Percentiles rank a stretch among this genome's conserved stretches.
Conservation (phyloP, 192 early-diverging fungal species). For the Lobosporangium transversale region DNA sequence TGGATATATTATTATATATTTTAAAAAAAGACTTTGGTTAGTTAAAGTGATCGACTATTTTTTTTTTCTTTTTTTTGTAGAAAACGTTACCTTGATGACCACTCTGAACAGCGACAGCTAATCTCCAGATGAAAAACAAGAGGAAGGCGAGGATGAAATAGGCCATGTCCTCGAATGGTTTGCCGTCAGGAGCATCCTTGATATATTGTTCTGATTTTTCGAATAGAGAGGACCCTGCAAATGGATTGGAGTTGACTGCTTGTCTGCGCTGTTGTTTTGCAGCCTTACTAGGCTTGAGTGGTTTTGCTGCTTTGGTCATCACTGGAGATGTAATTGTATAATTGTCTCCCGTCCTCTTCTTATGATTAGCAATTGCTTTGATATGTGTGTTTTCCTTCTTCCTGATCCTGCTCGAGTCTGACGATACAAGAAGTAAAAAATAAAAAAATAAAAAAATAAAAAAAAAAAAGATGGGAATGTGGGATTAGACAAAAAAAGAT, state of each 20-base stretch:
- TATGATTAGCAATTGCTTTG: too few species aligned
- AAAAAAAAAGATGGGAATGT: too few species aligned
- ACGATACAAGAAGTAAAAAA: too few species aligned
- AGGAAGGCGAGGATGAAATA: constrained; percentile 20
- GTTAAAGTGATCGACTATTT: too few species aligned
- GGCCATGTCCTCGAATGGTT: constrained; percentile 40
- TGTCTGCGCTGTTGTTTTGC: constrained; percentile 13
- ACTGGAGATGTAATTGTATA: too few species aligned
- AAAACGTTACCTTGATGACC: constrained; percentile 13
- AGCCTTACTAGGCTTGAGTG: constrained; percentile 32
- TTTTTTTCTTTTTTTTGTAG: background rate
- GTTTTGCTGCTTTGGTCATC: constrained; percentile 37
- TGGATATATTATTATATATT: background rate
- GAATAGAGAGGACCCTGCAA: constrained; percentile 23
- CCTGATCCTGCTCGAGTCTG: too few species aligned
- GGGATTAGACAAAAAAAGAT: too few species aligned
- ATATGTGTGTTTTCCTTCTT: too few species aligned
- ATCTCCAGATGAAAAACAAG: constrained; percentile 36
- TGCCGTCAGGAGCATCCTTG: constrained; percentile 25
- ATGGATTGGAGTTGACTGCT: constrained; percentile 6
- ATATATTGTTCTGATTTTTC: constrained; percentile 18
- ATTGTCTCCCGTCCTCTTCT: too few species aligned
- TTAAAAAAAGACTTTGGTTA: too few species aligned
- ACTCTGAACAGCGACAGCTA: constrained; percentile 18
- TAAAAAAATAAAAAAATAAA: too few species aligned